These are phyloP conservation scores for Madurella mycetomatis DNA, from an alignment of 2,329 filamentous ascomycete genomes.

Conservation along the genomic window DNA sequence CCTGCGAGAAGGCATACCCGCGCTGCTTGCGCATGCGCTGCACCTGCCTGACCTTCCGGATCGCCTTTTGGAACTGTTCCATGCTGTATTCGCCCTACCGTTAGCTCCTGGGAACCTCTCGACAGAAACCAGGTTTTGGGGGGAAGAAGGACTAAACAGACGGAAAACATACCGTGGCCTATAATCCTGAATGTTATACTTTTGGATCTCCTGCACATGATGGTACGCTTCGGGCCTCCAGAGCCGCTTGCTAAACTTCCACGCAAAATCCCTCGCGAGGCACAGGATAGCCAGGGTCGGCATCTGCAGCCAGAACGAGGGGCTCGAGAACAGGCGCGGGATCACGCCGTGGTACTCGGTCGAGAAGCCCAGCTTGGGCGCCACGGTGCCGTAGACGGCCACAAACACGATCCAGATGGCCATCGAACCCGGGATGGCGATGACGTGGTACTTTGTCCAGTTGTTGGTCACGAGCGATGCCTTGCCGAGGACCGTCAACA, in stretches of 20 bases:
- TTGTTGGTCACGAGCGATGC: constrained; percentile 92
- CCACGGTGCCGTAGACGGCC: constrained; percentile 79
- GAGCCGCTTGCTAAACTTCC: constrained; percentile 98
- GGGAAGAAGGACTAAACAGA: background rate
- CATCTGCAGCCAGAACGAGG: constrained; percentile 89
- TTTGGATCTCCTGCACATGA: constrained; percentile 98
- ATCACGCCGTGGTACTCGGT: constrained; percentile 82
- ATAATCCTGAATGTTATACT: constrained; percentile 99
- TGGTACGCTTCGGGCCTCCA: constrained; percentile 95
- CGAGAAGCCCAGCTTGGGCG: constrained; percentile 76
- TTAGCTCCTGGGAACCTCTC: background rate
- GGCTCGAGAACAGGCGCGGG: constrained; percentile 71
- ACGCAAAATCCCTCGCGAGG: constrained; percentile 81
- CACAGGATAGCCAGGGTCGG: constrained; percentile 75
- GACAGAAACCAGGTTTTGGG: background rate
- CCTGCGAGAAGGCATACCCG: constrained; percentile 96
- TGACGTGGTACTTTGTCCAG: constrained; percentile 97
- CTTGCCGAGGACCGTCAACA: constrained; percentile 90
- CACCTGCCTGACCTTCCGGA: constrained; percentile 95
- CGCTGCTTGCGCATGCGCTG: constrained; percentile 99
- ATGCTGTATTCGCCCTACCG: constrained; percentile 54
- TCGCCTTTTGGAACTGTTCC: constrained; percentile 99
- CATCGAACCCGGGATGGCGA: constrained; percentile 93
- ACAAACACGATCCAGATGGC: constrained; percentile 87
- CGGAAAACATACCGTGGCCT: constrained; percentile 67